Percentiles rank a stretch among this genome's conserved stretches.
These are phyloP conservation scores for Ambrosia artemisiifolia DNA, from an alignment of 129 eudicot genomes.

Conservation along the genomic window DNA sequence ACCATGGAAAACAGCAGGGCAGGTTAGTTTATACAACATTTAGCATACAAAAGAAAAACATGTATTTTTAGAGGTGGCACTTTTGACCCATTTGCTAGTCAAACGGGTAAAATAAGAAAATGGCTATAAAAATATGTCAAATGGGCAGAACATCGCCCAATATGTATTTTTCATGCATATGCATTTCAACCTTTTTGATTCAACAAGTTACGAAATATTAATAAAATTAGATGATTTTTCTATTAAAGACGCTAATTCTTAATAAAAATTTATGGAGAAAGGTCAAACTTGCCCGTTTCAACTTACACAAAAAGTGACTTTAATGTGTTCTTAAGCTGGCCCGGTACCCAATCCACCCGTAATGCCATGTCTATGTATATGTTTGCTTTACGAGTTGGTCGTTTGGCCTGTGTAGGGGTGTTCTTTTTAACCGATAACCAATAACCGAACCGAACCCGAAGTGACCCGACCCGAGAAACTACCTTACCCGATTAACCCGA, in stretches of 20 bases:
- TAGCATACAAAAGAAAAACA: not conserved
- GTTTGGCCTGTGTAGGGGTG: not conserved
- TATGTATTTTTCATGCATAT: not conserved
- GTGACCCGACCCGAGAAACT: too few species aligned
- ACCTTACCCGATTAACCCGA: too few species aligned
- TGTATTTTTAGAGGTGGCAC: not conserved
- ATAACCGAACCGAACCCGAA: too few species aligned
- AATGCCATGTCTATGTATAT: not conserved
- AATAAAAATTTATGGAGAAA: not conserved
- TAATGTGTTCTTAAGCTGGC: not conserved
- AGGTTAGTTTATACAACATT: conserved; percentile 42
- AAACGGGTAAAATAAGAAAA: not conserved
- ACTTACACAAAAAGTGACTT: not conserved
- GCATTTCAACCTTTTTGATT: not conserved
- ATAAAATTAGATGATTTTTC: not conserved
- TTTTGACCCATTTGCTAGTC: not conserved
- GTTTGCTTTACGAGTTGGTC: not conserved
- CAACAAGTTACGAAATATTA: not conserved
- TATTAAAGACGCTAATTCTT: not conserved
- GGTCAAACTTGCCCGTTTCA: not conserved
- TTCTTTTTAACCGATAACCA: too few species aligned
- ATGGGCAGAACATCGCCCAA: not conserved
- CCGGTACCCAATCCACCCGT: not conserved
- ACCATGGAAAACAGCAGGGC: conserved; percentile 65
- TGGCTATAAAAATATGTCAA: not conserved